Evolutionary conservation across 2,329 filamentous ascomycete genomes (phyloP), one percentile per base, ranked within the genome.

Genomic region (Ceratocystis destructans): DNA sequence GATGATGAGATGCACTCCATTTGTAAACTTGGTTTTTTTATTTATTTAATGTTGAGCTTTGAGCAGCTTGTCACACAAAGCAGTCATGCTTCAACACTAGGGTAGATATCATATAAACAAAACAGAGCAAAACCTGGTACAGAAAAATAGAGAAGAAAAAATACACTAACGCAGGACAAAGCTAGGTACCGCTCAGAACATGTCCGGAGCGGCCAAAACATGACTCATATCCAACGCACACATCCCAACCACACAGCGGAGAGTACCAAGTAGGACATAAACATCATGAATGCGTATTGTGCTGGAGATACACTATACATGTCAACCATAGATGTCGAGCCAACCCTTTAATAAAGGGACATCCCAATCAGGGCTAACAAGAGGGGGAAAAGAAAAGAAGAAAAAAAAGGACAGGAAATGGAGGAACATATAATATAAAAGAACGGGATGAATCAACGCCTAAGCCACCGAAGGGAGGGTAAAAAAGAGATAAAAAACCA

Each of bases 381-480:
- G 25, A 22, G 10, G 33, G 5, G 61, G n/a, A 12, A 22, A 33
- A 33, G 3, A 63, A 15, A 28, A 33, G 22, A 25, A 53, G 28
- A n/a, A 45, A 10, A 57, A 46, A 59, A 31, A 53, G 1, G 59
- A 63, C 62, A 64, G 31, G 55, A 68, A 65, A 55, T 62, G 64
- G 61, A 55, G 55, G 64, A 69, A 69, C 65, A 61, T 67, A 64
- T 64, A 69, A 65, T 65, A 69, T 66, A 55, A 64, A 66, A 57
- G 20, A 70, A 72, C 70, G 64, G 65, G 69, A 61, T 31, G 57
- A 64, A 67, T 63, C 66, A 68, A 68, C 61, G 57, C 66, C 67
- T 66, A 62, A 66, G 41, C 68, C 68, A 37, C 48, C 61, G 31
- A 37, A 33, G 50, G 55, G 41, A 64, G 53, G n/a, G 45, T 37